Percentiles rank a stretch among this genome's conserved stretches.
These are phyloP conservation scores for Pterocarpus santalinus DNA, from an alignment of 306 rosid species.

Conservation along the genomic window DNA sequence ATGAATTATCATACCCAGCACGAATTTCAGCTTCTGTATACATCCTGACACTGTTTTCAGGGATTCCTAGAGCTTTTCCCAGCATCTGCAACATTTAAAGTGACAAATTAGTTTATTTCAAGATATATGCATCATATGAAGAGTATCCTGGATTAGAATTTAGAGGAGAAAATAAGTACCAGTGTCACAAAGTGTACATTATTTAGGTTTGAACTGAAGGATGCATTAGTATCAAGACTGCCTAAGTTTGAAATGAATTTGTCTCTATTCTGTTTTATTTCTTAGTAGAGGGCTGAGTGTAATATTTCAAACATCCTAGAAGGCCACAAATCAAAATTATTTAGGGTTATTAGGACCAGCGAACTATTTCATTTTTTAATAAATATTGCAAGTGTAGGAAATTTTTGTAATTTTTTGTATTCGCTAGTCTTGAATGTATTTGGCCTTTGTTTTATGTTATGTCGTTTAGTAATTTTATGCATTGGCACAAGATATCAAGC, in stretches of 20 bases:
- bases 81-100: constrained; percentile 66
- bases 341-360: constrained; percentile 19
- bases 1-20: constrained; percentile 69
- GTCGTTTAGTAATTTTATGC: constrained; percentile 26
- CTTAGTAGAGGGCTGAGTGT: background rate
- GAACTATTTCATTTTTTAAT: constrained; percentile 17
- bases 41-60: constrained; percentile 87
- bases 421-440: constrained; percentile 36
- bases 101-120: constrained; percentile 31
- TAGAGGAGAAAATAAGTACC: constrained; percentile 3
- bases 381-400: background rate
- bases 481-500: constrained; percentile 29
- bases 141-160: constrained; percentile 8
- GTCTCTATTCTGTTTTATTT: constrained; percentile 26
- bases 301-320: constrained; percentile 28
- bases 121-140: constrained; percentile 38
- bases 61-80: constrained; percentile 90
- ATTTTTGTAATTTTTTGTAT: constrained; percentile 1
- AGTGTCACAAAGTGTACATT: constrained; percentile 18
- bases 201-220: constrained; percentile 31
- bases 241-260: constrained; percentile 19
- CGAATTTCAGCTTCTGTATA: constrained; percentile 98
- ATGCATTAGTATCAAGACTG: constrained; percentile 21
- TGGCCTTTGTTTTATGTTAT: constrained; percentile 2
- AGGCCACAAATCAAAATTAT: constrained; percentile 32